phyloP scores from a whole-genome alignment of 2,329 filamentous ascomycete genomes.

The Paramyrothecium sp. region DNA sequence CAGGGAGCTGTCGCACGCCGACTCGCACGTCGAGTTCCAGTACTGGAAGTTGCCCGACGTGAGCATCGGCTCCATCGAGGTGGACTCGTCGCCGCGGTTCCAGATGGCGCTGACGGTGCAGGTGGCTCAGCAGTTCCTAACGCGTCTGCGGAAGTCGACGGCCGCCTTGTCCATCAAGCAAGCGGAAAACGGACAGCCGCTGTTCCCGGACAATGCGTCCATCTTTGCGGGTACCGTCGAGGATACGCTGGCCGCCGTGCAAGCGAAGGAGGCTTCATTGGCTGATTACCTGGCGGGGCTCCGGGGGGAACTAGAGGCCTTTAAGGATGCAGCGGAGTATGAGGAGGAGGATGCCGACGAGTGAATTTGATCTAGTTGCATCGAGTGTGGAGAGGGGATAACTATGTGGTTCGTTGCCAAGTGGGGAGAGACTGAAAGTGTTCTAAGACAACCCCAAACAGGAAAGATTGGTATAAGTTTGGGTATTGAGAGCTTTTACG shows the following conservation, averaged over 20 bases:
- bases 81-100: conserved; percentile 36
- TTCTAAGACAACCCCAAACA: no score
- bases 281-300: conserved; percentile 13
- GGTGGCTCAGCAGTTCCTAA: conserved; percentile 39
- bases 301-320: conserved; percentile 14
- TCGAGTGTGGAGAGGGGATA: no score
- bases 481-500: no score
- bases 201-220: conserved; percentile 8
- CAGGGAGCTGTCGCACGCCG: conserved; percentile 25
- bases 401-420: no score
- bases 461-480: no score
- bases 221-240: conserved; percentile 17
- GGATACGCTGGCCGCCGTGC: conserved; percentile 11
- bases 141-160: conserved; percentile 30
- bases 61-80: conserved; percentile 36
- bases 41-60: conserved; percentile 40
- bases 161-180: conserved; percentile 25
- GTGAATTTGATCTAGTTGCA: no score
- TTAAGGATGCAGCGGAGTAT: conserved; percentile 10
- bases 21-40: conserved; percentile 24
- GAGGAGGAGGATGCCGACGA: neutral
- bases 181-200: neutral
- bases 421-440: no score
- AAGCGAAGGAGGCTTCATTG: conserved; percentile 15
- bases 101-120: conserved; percentile 41